Evolutionary conservation across 495 filamentous ascomycete genomes (phyloP).

Genomic region (Talaromyces thailandensis): DNA sequence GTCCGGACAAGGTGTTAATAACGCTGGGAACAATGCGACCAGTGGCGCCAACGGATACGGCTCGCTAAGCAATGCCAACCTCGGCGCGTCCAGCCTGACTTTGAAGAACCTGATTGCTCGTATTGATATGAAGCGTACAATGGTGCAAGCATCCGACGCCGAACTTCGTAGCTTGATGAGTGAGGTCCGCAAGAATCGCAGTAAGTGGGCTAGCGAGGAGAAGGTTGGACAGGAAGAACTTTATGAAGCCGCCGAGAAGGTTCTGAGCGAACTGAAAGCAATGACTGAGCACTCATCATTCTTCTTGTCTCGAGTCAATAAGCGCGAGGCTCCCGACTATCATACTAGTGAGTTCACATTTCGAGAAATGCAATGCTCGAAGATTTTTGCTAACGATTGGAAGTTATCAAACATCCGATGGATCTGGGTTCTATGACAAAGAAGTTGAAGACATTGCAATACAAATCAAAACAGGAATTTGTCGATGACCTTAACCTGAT

Average conservation of each 20-base stretch:
- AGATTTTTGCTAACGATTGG: background rate
- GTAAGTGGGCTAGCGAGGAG: conserved; percentile 98
- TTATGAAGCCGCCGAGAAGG: conserved; percentile 93
- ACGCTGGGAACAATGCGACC: conserved; percentile 35
- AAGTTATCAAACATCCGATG: conserved; percentile 97
- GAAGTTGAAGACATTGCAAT: conserved; percentile 78
- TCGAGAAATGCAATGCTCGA: conserved; percentile 3
- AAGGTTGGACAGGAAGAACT: conserved; percentile 95
- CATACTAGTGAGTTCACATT: conserved; percentile 56
- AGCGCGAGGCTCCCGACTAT: conserved; percentile 94
- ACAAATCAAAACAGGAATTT: conserved; percentile 93
- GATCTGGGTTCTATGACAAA: conserved; percentile 97
- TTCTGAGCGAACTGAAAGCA: conserved; percentile 89
- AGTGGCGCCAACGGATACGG: conserved; percentile 56
- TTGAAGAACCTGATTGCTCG: conserved; percentile 92
- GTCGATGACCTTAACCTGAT: conserved; percentile 89
- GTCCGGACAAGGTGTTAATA: conserved; percentile 52
- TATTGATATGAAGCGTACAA: conserved; percentile 83
- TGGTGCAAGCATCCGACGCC: conserved; percentile 82
- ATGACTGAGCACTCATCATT: conserved; percentile 93
- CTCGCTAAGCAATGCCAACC: conserved; percentile 82
- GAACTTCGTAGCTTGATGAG: conserved; percentile 89
- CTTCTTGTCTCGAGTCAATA: conserved; percentile 88
- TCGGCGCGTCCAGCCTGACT: conserved; percentile 94
- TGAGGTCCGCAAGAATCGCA: conserved; percentile 92